phyloP scores from a whole-genome alignment of 306 rosid genomes.

The Lathyrus tuberosus region DNA sequence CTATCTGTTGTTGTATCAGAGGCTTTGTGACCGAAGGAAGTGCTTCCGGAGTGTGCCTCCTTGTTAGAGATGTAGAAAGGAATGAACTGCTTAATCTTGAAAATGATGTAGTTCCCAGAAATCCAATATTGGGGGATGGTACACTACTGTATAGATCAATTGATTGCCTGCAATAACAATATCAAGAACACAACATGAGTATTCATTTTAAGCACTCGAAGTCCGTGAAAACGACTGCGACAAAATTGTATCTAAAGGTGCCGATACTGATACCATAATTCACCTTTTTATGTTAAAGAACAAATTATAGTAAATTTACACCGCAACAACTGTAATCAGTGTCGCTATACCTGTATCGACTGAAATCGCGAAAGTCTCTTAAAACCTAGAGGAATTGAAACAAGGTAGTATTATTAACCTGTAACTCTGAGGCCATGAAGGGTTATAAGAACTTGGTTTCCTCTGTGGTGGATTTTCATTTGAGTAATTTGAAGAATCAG shows the following conservation, averaged over 20 bases:
- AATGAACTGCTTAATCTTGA: constrained; percentile 90
- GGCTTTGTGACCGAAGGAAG: constrained; percentile 69
- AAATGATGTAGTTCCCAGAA: constrained; percentile 77
- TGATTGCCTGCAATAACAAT: constrained; percentile 77
- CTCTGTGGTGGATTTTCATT: constrained; percentile 58
- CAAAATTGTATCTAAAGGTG: too few species aligned
- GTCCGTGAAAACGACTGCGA: too few species aligned
- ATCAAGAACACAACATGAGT: constrained; percentile 16
- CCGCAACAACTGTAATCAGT: too few species aligned
- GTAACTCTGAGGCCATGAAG: constrained; percentile 97
- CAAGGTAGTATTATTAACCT: constrained; percentile 50
- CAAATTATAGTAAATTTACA: too few species aligned
- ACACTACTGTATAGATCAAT: constrained; percentile 93
- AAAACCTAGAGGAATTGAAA: constrained; percentile 16
- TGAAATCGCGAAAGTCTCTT: constrained; percentile 1
- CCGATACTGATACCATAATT: too few species aligned
- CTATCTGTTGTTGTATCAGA: constrained; percentile 45
- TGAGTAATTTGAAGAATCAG: constrained; percentile 76
- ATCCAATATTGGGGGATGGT: constrained; percentile 85
- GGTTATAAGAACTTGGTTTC: constrained; percentile 67
- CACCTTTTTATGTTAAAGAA: too few species aligned
- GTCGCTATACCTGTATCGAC: too few species aligned
- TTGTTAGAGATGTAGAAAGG: constrained; percentile 85
- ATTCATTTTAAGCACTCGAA: constrained; percentile 8
- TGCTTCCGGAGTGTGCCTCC: constrained; percentile 90